Conservation (phyloP, 2,329 filamentous ascomycete species). For the Phialophora expanda region DNA sequence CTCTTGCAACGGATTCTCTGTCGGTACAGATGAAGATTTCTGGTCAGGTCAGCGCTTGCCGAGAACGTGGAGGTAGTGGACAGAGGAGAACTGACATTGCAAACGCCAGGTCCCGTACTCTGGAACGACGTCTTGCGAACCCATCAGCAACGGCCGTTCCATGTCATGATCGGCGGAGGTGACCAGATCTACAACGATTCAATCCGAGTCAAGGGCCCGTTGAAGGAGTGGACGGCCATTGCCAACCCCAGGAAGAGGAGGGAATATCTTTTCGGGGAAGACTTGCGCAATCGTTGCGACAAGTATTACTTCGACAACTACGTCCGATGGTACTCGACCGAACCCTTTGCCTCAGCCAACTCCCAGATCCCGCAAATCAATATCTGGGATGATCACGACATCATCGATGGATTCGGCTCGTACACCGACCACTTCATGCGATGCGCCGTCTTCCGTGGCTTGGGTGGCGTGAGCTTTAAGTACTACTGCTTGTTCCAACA, state of each 20-base stretch:
- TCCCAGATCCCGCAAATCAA: constrained; percentile 68
- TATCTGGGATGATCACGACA: constrained; percentile 70
- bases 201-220: constrained; percentile 80
- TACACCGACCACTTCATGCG: constrained; percentile 69
- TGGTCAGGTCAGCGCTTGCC: constrained; percentile 53
- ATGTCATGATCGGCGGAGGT: constrained; percentile 82
- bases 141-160: constrained; percentile 65
- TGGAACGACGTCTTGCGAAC: constrained; percentile 69
- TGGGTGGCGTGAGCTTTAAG: constrained; percentile 63
- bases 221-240: constrained; percentile 69
- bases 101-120: constrained; percentile 57
- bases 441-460: constrained; percentile 68
- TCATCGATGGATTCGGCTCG: constrained; percentile 70
- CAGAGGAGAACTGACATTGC: constrained; percentile 7
- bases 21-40: constrained; percentile 66
- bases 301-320: constrained; percentile 68
- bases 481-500: constrained; percentile 72
- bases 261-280: constrained; percentile 68
- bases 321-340: constrained; percentile 70
- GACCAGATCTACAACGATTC: constrained; percentile 83
- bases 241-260: constrained; percentile 65
- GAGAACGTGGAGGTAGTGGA: neutral
- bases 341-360: constrained; percentile 65
- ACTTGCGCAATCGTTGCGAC: constrained; percentile 64
- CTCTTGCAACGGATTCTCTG: constrained; percentile 71